These are phyloP conservation scores for Catharanthus roseus DNA, from an alignment of 257 asterid species.

Conservation along the genomic window DNA sequence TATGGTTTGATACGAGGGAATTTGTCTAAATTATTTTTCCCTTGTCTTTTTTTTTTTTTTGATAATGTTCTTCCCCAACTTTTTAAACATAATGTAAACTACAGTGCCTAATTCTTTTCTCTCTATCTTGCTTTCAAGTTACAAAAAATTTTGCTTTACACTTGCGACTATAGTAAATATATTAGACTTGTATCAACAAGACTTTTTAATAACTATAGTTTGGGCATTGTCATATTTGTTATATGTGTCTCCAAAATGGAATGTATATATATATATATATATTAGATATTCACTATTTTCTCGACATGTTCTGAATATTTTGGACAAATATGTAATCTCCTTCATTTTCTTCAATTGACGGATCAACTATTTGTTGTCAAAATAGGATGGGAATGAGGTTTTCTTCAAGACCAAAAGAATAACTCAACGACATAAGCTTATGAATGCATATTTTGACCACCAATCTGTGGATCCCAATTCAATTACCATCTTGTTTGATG, in stretches of 20 bases:
- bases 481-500: slow-evolving; percentile 41
- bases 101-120: no score
- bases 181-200: not conserved
- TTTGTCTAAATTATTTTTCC: no score
- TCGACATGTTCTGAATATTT: not conserved
- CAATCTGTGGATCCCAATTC: slow-evolving; percentile 36
- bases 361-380: not conserved
- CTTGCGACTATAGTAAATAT: not conserved
- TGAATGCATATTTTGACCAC: slow-evolving; percentile 42
- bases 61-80: no score
- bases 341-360: not conserved
- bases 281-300: not conserved
- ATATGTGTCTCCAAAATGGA: not conserved
- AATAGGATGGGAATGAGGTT: slow-evolving; percentile 42
- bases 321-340: not conserved
- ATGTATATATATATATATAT: no score
- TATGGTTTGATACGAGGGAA: no score
- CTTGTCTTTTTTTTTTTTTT: no score
- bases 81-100: no score
- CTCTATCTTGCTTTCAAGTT: no score
- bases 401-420: slow-evolving; percentile 42
- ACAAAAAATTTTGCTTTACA: not conserved
- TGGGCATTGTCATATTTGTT: not conserved
- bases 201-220: no score
- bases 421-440: slow-evolving; percentile 39